Evolutionary conservation across 371 early-diverging fungal genomes (phyloP).

Genomic region (Syncephalastrum monosporum): DNA sequence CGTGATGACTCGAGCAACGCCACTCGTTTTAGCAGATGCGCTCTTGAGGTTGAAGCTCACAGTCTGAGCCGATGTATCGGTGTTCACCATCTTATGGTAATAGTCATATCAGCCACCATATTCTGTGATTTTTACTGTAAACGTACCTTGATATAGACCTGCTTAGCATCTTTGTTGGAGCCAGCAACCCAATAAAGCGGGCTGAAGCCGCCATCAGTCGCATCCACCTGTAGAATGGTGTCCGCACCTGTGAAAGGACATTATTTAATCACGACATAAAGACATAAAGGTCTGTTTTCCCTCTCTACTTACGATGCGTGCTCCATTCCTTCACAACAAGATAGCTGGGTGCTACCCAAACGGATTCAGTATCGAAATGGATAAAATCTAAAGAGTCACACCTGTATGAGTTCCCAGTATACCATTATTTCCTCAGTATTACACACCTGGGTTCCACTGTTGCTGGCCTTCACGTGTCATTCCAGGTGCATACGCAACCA

Average conservation of each 20-base stretch:
- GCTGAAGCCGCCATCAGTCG: slow-evolving; percentile 17
- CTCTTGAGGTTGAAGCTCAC: slow-evolving; percentile 15
- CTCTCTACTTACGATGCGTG: slow-evolving; percentile 10
- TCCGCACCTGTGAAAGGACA: slow-evolving; percentile 10
- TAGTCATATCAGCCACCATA: not conserved
- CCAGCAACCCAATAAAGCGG: slow-evolving; percentile 31
- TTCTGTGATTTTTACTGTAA: not conserved
- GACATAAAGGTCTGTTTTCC: too few species aligned
- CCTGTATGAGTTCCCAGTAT: not conserved
- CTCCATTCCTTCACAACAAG: slow-evolving; percentile 22
- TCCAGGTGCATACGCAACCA: slow-evolving; percentile 26
- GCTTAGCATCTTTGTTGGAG: slow-evolving; percentile 14
- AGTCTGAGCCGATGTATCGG: slow-evolving; percentile 12
- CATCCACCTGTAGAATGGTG: slow-evolving; percentile 24
- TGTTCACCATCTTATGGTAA: slow-evolving; percentile 11
- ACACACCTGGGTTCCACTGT: slow-evolving; percentile 24
- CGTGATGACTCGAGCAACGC: slow-evolving; percentile 15
- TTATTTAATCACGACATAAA: not conserved
- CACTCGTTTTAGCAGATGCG: slow-evolving; percentile 12
- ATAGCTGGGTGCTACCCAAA: slow-evolving; percentile 24
- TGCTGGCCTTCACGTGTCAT: slow-evolving; percentile 23
- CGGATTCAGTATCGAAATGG: slow-evolving; percentile 19
- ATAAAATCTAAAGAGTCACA: slow-evolving; percentile 13
- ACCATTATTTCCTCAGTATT: too few species aligned
- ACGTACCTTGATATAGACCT: slow-evolving; percentile 19